Evolutionary conservation across 768 basidiomycete genomes (phyloP), one percentile per base, ranked within the genome.

Genomic region (Russula dissimulans): DNA sequence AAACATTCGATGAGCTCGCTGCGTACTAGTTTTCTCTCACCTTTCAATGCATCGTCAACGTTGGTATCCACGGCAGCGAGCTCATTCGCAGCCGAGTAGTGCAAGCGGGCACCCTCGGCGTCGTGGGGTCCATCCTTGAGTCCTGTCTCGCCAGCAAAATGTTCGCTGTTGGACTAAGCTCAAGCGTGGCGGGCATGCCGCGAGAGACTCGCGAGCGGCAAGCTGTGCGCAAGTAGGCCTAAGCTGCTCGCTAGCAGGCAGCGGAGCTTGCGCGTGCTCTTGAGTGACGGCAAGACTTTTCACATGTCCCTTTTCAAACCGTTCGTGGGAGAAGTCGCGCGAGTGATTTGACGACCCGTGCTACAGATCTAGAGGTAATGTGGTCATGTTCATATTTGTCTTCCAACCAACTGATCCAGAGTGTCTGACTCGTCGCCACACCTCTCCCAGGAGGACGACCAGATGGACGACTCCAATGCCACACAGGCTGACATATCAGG

Each of bases 31-130:
- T 97, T 70, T 87, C 87, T 0, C 82, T 97, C 59, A 95, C 95
- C 1, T 95, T 99, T 69, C 94, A 97, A 69, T 97, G 92, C 68
- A 85, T 98, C 47, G 94, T 95, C 63, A 98, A 99, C 72, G 91
- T 97, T 67, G 95, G 95, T 41, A 94, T 98, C 0, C 78, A 95
- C 34, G 95, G 95, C n/a, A 88, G 83, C 59, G 94, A 98, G 72
- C 83, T 84, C 18, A 95, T 97, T 67, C 77, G 95, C 46, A 87
- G 87, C 65, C 80, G 94, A 10, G 93, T 97, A 17, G 95, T 97
- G 5, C 91, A 97, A 72, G 93, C 94, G 0, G 94, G 95, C 17
- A 91, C 92, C 0, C 77, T 97, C 32, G 91, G 95, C 65, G 90
- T 97, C 5, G 94, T 97, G 1, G 93, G 92, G 5, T 91, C 91